Conservation (phyloP, 306 rosid species). For the Vigna mungo region DNA sequence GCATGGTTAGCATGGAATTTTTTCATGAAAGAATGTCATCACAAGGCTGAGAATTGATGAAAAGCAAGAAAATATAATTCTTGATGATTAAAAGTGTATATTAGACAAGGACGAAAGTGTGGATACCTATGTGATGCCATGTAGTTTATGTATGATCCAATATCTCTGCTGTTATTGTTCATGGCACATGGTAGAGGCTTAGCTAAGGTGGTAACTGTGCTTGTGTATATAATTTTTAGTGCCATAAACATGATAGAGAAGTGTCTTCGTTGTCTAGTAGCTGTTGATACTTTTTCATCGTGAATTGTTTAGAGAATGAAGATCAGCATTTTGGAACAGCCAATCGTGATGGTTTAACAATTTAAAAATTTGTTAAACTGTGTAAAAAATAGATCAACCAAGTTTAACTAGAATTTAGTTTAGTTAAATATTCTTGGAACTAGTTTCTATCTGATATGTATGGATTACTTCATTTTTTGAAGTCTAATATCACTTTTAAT, state of each 20-base stretch:
- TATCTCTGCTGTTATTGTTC: not conserved
- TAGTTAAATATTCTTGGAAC: not conserved
- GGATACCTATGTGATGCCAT: constrained; percentile 28
- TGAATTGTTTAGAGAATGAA: not conserved
- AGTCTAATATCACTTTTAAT: too few species aligned
- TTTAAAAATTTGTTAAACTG: not conserved
- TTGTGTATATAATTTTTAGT: constrained; percentile 40
- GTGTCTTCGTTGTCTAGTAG: not conserved
- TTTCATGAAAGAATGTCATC: constrained; percentile 57
- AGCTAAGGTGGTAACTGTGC: not conserved
- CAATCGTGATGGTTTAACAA: not conserved
- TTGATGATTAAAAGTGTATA: constrained; percentile 24
- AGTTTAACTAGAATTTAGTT: not conserved
- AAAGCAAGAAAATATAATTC: not conserved
- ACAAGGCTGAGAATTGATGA: constrained; percentile 47
- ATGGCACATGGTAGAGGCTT: constrained; percentile 40
- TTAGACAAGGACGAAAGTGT: constrained; percentile 1
- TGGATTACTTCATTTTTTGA: not conserved
- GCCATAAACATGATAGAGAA: constrained; percentile 13
- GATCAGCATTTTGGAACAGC: constrained; percentile 12
- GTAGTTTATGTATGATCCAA: constrained; percentile 23
- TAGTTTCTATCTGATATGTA: not conserved
- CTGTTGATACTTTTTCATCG: not conserved
- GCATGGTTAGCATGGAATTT: constrained; percentile 93
- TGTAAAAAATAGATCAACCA: not conserved